These are phyloP conservation scores for Botryotinia convoluta DNA, from an alignment of 2,329 filamentous ascomycete species.

Conservation along the genomic window DNA sequence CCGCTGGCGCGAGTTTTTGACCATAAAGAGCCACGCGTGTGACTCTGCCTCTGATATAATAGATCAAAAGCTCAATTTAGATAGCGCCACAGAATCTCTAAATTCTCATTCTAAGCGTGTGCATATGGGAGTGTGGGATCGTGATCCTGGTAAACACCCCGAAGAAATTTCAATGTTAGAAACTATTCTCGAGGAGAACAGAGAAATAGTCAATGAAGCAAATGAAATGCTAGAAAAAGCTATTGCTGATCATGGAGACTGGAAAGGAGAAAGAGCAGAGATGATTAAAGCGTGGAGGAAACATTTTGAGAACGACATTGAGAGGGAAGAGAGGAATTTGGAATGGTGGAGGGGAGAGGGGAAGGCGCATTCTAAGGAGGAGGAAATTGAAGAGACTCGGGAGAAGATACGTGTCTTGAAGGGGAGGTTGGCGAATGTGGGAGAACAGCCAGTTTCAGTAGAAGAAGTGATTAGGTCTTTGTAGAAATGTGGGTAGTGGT, in stretches of 20 bases:
- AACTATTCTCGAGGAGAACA: background rate
- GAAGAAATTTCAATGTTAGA: background rate
- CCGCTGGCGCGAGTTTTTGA: background rate
- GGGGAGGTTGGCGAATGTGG: conserved; percentile 10
- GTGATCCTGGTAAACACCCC: background rate
- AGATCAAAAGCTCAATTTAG: background rate
- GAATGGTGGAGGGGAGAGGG: conserved; percentile 12
- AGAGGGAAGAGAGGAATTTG: conserved; percentile 3
- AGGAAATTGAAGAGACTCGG: conserved; percentile 10
- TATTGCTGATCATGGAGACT: background rate
- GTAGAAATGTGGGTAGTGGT: background rate
- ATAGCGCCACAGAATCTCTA: background rate
- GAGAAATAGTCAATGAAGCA: background rate
- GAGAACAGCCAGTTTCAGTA: conserved; percentile 13
- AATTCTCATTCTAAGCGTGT: background rate
- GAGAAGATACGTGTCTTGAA: conserved; percentile 12
- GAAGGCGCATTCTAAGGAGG: background rate
- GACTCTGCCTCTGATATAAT: background rate
- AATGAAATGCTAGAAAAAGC: background rate
- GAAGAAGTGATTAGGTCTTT: conserved; percentile 12
- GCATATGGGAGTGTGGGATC: background rate
- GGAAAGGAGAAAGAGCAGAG: conserved; percentile 12
- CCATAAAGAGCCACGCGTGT: background rate
- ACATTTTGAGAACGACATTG: conserved; percentile 7
- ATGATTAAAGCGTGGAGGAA: conserved; percentile 12